Evolutionary conservation across 805 yeast genomes (phyloP), one percentile per base, ranked within the genome.

Genomic region (Saturnispora hagleri): DNA sequence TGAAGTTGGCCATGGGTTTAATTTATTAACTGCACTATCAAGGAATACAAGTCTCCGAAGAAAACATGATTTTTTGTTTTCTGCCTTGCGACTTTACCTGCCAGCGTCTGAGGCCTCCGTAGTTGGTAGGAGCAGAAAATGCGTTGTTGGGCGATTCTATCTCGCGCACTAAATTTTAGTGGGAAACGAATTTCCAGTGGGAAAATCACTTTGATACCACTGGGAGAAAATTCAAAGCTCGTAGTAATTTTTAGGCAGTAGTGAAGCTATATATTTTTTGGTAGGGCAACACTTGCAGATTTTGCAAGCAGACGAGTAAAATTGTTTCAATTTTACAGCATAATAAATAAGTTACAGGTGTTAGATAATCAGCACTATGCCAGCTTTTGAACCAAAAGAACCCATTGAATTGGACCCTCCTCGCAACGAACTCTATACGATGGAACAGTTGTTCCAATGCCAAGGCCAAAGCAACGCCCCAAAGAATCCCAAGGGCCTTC

Each of bases 391-490:
- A 38, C 86, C 86, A 10, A 80, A 81, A 58, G 70, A 66, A 36
- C 74, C 79, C 3, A 79, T 81, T 38, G 61, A 69, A 40, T 67
- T 81, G 47, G 77, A 69, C 28, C 75, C 80, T 4, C 86, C 86
- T 13, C 67, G 68, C 48, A 67, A 75, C 55, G 72, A 68, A 24
- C 65, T 66, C 1, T 72, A 76, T 57, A 66, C 81, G 0, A 46
- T 52, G 50, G 42, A 43, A 12, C 27, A 42, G 10, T 28, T 57
- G 3, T 45, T 56, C 24, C 43, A 53, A 40, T 57, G 58, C 34
- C 58, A 64, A 34, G 69, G 68, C 3, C 56, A 49, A 45, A 24
- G 33, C 7, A 67, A 75, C 53, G 51, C 53, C 8, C 51, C 51
- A 26, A 28, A 28, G 43, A 49, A 49, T 22, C 47, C 51, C 9